Conservation (phyloP, 2,329 filamentous ascomycete genomes). For the Ophiostoma sp. region DNA sequence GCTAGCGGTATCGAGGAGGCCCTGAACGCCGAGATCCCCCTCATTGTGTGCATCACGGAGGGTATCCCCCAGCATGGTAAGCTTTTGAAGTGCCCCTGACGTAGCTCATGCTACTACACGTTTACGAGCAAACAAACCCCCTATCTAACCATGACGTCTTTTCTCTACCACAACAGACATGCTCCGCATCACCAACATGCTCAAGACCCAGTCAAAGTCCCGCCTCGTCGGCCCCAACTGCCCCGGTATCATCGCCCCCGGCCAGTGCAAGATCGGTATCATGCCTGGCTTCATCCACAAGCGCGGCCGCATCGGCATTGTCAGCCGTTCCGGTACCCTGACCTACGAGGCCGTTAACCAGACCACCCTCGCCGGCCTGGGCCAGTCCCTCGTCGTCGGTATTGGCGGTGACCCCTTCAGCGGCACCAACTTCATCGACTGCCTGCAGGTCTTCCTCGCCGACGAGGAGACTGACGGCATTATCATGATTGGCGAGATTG, state of each 20-base stretch:
- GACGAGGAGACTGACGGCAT: constrained; percentile 97
- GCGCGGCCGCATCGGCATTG: constrained; percentile 96
- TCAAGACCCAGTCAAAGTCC: constrained; percentile 97
- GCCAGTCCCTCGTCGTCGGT: constrained; percentile 96
- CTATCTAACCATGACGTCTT: constrained; percentile 20
- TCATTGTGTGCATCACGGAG: constrained; percentile 97
- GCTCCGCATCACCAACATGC: constrained; percentile 96
- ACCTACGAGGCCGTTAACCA: constrained; percentile 99
- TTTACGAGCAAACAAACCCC: background rate
- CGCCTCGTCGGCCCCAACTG: constrained; percentile 97
- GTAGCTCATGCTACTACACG: background rate
- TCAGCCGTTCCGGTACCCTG: constrained; percentile 95
- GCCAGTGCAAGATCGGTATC: constrained; percentile 99
- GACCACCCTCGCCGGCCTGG: constrained; percentile 93
- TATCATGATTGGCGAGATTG: constrained; percentile 99
- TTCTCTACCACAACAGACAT: constrained; percentile 64
- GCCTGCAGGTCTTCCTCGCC: constrained; percentile 92
- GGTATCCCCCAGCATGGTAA: constrained; percentile 95
- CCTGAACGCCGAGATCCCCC: constrained; percentile 85
- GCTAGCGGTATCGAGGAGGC: constrained; percentile 97
- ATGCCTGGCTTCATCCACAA: constrained; percentile 99
- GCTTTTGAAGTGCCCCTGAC: constrained; percentile 34
- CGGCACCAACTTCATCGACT: constrained; percentile 99
- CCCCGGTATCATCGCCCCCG: constrained; percentile 90
- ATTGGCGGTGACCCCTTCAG: constrained; percentile 99